Evolutionary conservation across 148 eudicot genomes (phyloP).

Genomic region (Bassia scoparia): DNA sequence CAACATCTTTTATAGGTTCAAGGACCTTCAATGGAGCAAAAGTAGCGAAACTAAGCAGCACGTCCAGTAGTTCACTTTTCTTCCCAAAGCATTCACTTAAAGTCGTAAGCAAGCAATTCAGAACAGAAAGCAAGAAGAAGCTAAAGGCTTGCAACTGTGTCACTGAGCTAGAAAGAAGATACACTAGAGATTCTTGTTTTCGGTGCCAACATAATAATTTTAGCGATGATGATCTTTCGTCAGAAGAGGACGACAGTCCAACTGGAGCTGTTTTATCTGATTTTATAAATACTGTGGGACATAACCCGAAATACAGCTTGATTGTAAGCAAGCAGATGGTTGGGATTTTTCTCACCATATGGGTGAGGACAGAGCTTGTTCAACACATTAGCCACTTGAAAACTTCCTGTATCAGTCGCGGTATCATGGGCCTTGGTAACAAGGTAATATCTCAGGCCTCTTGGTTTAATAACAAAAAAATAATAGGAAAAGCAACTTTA

Average conservation of each 20-base stretch:
- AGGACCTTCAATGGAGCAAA: constrained; percentile 9
- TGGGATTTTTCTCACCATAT: constrained; percentile 50
- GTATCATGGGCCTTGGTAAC: constrained; percentile 64
- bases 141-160: constrained; percentile 61
- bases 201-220: constrained; percentile 37
- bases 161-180: constrained; percentile 37
- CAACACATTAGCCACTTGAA: constrained; percentile 50
- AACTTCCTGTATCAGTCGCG: constrained; percentile 44
- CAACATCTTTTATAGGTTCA: constrained; percentile 28
- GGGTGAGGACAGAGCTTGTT: constrained; percentile 50
- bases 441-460: constrained; percentile 46
- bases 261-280: constrained; percentile 29
- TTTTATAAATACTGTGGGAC: constrained; percentile 18
- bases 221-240: constrained; percentile 38
- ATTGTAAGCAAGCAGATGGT: constrained; percentile 64
- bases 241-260: constrained; percentile 47
- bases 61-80: constrained; percentile 34
- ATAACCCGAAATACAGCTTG: constrained; percentile 38
- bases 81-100: constrained; percentile 54
- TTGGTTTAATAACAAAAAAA: background rate
- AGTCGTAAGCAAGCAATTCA: constrained; percentile 49
- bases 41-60: constrained; percentile 22
- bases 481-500: background rate
- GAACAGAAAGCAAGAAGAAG: constrained; percentile 45
- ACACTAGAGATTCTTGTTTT: constrained; percentile 49